These are phyloP conservation scores for Flaveria ramosissima DNA, from an alignment of 129 eudicot genomes.

Conservation along the genomic window DNA sequence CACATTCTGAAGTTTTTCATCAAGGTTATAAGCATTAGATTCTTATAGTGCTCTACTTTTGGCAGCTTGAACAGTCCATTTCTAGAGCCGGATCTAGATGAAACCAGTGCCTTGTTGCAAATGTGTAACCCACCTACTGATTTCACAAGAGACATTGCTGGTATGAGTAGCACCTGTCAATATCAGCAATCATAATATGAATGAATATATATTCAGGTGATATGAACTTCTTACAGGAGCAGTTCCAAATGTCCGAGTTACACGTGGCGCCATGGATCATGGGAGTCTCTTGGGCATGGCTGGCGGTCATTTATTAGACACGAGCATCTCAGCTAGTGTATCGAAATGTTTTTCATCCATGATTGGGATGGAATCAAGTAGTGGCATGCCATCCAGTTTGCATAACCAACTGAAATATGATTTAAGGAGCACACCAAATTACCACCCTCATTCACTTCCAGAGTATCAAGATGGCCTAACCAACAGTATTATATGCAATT, in stretches of 20 bases:
- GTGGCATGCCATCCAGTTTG: conserved; percentile 46
- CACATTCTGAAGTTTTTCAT: neutral
- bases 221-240: conserved; percentile 38
- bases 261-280: conserved; percentile 41
- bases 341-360: conserved; percentile 57
- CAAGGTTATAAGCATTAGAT: too few species aligned
- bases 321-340: conserved; percentile 58
- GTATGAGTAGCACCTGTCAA: conserved; percentile 27
- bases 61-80: conserved; percentile 53
- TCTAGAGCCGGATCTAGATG: conserved; percentile 64
- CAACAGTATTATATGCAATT: conserved; percentile 46
- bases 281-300: conserved; percentile 42
- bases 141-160: conserved; percentile 49
- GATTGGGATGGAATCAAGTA: conserved; percentile 50
- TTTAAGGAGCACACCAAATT: conserved; percentile 45
- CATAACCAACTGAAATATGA: conserved; percentile 57
- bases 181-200: conserved; percentile 8
- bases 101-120: conserved; percentile 52
- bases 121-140: conserved; percentile 55
- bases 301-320: conserved; percentile 29
- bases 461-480: conserved; percentile 46
- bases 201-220: conserved; percentile 4
- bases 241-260: conserved; percentile 37
- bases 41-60: neutral
- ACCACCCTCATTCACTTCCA: conserved; percentile 88